phyloP scores from a whole-genome alignment of 1,284 basidiomycete genomes.

The Cutaneotrichosporon cyanovorans region DNA sequence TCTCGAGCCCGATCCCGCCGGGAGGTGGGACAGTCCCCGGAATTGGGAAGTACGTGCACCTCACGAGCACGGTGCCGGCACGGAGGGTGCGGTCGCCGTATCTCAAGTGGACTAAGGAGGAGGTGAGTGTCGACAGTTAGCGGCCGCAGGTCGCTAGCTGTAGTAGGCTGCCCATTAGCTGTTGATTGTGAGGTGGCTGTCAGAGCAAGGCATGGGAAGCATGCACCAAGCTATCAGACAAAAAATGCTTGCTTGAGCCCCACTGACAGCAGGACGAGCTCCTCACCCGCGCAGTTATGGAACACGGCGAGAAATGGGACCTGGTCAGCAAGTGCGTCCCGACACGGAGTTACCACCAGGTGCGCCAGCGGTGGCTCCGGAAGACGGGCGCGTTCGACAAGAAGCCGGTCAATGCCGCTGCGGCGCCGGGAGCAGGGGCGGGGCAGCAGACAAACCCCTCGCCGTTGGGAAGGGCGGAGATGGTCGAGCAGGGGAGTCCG shows the following conservation, averaged over 20 bases:
- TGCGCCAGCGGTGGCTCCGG: conserved; percentile 41
- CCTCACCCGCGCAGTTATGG: conserved; percentile 39
- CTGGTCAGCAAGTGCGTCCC: conserved; percentile 43
- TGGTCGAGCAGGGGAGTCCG: conserved; percentile 15
- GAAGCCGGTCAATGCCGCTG: conserved; percentile 20
- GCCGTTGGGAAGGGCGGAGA: conserved; percentile 7
- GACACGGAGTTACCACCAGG: conserved; percentile 43
- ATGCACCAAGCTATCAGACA: no score
- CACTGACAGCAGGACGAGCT: conserved; percentile 35
- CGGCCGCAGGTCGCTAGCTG: no score
- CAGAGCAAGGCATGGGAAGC: no score
- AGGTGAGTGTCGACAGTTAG: conserved; percentile 37
- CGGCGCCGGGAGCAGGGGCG: no score
- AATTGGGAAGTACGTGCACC: conserved; percentile 41
- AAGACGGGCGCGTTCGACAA: conserved; percentile 45
- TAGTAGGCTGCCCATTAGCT: no score
- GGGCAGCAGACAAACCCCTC: conserved; percentile 6
- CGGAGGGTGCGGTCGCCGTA: conserved; percentile 39
- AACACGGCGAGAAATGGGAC: conserved; percentile 46
- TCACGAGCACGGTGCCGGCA: conserved; percentile 35
- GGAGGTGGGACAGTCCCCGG: conserved; percentile 37
- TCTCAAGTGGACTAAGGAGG: conserved; percentile 44
- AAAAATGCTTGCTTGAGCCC: no score
- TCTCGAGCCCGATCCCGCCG: conserved; percentile 33
- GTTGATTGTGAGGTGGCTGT: no score